Evolutionary conservation across 257 asterid genomes (phyloP), one percentile per base, ranked within the genome.

Genomic region (Penstemon barbatus): DNA sequence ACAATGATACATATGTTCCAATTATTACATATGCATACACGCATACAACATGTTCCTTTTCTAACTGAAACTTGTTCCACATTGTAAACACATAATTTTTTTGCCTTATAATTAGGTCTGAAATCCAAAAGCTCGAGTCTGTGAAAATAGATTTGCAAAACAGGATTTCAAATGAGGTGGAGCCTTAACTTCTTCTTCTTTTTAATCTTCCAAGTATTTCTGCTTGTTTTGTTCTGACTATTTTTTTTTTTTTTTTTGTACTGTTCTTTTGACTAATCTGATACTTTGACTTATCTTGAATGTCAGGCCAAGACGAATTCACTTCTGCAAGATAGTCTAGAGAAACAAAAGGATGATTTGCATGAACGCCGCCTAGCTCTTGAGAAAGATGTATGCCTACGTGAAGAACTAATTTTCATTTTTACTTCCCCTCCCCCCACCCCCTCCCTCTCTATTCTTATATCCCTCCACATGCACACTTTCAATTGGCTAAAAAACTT

Each of bases 381-480:
- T 68, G 95, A 91, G 83, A 86, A 87, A 75, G 97, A 94, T 60
- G 99, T 94, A 85, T 70, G 81, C 79, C 65, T 57, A 63, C 42
- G 33, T 25, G 33, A 25, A 25, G 33, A 25, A 25, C 33, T 25
- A 25, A 25, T 25, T 25, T 25, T 25, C 33, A 18, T 64, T 53
- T 37, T 49, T 2, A 18, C 11, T 53, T 10, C 4, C 37, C n/a
- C 36, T 45, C 3, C 41, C 5, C 45, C 4, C 38, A 5, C 12
- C 13, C 13, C 8, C 60, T 12, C 49, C 8, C 4, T 45, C 19
- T 63, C 9, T 8, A 25, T 2, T 25, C 2, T 1, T 25, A 25
- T 25, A 25, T 25, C 2, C 33, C 40, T 6, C 43, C 68, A 19
- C 4, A 19, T 39, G 59, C 67, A 42, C 56, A 7, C 33, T 25